A percentile compares a stretch with the other conserved stretches of the same genome.
These are phyloP conservation scores for Cyberlindnera galapagoensis DNA, from an alignment of 805 yeast species.

Conservation along the genomic window DNA sequence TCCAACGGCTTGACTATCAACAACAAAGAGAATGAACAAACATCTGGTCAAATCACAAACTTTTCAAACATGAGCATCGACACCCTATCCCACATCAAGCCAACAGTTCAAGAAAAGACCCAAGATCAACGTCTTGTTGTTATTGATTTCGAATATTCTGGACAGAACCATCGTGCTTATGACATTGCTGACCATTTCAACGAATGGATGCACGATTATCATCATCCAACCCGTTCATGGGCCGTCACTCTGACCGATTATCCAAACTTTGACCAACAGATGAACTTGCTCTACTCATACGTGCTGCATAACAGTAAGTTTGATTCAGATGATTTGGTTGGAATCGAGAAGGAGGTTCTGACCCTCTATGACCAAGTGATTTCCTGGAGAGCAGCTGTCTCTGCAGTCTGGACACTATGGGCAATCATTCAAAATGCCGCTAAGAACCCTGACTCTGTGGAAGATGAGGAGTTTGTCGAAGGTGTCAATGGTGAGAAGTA, in stretches of 20 bases:
- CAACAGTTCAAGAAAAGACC: slow-evolving; percentile 31
- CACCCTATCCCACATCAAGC: slow-evolving; percentile 24
- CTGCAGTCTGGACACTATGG: slow-evolving; percentile 85
- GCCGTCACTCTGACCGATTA: slow-evolving; percentile 45
- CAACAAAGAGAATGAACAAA: slow-evolving; percentile 2
- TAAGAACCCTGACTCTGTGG: slow-evolving; percentile 4
- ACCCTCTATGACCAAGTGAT: slow-evolving; percentile 56
- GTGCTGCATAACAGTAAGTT: slow-evolving; percentile 11
- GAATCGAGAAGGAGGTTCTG: slow-evolving; percentile 39
- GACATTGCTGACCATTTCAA: slow-evolving; percentile 91
- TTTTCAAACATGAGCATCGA: slow-evolving; percentile 21
- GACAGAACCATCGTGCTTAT: slow-evolving; percentile 81
- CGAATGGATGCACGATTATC: slow-evolving; percentile 97
- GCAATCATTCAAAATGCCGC: slow-evolving; percentile 75
- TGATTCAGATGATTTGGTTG: slow-evolving; percentile 18
- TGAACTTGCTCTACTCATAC: slow-evolving; percentile 71
- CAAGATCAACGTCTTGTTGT: slow-evolving; percentile 78
- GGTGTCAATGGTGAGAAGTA: slow-evolving; percentile 55
- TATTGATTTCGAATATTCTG: slow-evolving; percentile 94
- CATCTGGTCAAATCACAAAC: slow-evolving; percentile 6
- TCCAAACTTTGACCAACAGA: slow-evolving; percentile 64
- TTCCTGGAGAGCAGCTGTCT: slow-evolving; percentile 77
- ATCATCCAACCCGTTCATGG: slow-evolving; percentile 36
- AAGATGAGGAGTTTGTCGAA: slow-evolving; percentile 30
- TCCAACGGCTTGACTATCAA: no score